Evolutionary conservation across 2,329 filamentous ascomycete genomes (phyloP).

Genomic region (Cadophora gregata): DNA sequence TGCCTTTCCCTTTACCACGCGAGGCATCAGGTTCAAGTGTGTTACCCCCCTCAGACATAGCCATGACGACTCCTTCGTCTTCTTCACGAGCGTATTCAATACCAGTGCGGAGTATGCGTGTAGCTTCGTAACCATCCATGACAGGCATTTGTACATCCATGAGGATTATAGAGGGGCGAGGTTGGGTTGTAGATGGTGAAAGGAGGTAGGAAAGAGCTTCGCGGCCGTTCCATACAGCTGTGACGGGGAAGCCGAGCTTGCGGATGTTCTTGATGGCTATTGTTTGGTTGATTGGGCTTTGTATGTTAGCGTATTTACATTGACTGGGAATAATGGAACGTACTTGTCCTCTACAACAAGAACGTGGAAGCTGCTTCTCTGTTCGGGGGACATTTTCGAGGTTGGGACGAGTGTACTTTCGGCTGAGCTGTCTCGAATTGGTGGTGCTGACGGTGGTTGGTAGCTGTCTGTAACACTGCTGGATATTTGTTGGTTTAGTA

Average conservation of each 20-base stretch:
- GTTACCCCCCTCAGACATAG: neutral
- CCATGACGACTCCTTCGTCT: neutral
- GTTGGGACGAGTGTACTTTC: neutral
- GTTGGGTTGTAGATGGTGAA: constrained; percentile 27
- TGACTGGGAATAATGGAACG: constrained; percentile 4
- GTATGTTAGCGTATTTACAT: constrained; percentile 2
- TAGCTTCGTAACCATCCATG: constrained; percentile 57
- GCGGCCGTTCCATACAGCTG: constrained; percentile 39
- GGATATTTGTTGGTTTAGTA: constrained; percentile 33
- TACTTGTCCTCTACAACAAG: constrained; percentile 40
- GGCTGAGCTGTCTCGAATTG: constrained; percentile 8
- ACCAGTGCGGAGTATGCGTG: constrained; percentile 50
- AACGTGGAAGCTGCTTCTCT: constrained; percentile 32
- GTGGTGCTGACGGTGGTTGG: neutral
- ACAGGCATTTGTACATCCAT: constrained; percentile 62
- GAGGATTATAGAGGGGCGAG: constrained; percentile 36
- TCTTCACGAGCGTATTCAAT: constrained; percentile 21
- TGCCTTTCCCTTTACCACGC: neutral
- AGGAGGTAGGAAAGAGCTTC: constrained; percentile 39
- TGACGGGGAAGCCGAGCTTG: constrained; percentile 37
- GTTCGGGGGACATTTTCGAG: constrained; percentile 12
- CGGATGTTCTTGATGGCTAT: constrained; percentile 38
- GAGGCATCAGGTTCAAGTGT: neutral
- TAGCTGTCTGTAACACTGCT: constrained; percentile 21
- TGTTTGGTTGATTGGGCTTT: constrained; percentile 38